Conservation (phyloP, 768 basidiomycete genomes). For the Boletus subparvulus region DNA sequence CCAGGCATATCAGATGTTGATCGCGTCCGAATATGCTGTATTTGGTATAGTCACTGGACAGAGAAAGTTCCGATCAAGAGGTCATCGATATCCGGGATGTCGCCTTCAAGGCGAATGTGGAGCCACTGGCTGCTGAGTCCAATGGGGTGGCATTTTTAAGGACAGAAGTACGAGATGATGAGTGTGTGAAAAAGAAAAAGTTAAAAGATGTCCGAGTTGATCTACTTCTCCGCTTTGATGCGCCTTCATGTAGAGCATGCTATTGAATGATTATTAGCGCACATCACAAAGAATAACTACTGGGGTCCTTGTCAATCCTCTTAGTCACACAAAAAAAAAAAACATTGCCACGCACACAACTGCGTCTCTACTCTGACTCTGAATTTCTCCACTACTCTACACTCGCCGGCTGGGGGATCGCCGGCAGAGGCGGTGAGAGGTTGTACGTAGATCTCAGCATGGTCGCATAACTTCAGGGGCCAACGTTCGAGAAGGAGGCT, state of each 20-base stretch:
- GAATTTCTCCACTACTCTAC: too few relatives aligned
- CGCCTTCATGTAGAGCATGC: neutral
- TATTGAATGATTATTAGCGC: neutral
- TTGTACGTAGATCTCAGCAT: neutral
- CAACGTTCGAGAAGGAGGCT: neutral
- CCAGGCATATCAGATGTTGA: neutral
- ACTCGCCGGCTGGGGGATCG: too few relatives aligned
- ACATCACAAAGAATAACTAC: neutral
- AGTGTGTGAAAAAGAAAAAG: too few relatives aligned
- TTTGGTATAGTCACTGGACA: conserved; percentile 5
- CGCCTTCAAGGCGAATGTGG: neutral
- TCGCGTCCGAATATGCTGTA: neutral
- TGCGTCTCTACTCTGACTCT: too few relatives aligned
- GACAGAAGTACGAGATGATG: too few relatives aligned
- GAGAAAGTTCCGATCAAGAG: neutral
- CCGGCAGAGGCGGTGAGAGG: neutral
- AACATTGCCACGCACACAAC: too few relatives aligned
- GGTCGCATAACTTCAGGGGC: neutral
- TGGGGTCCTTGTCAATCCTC: neutral
- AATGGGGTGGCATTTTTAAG: too few relatives aligned
- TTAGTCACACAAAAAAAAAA: neutral
- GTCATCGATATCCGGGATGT: neutral
- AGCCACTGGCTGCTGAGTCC: neutral
- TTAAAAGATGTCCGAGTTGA: neutral
- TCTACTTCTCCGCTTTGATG: neutral